These are phyloP conservation scores for Symbiodinium pilosum DNA, from an alignment of 73 alveolate genomes.

Conservation along the genomic window DNA sequence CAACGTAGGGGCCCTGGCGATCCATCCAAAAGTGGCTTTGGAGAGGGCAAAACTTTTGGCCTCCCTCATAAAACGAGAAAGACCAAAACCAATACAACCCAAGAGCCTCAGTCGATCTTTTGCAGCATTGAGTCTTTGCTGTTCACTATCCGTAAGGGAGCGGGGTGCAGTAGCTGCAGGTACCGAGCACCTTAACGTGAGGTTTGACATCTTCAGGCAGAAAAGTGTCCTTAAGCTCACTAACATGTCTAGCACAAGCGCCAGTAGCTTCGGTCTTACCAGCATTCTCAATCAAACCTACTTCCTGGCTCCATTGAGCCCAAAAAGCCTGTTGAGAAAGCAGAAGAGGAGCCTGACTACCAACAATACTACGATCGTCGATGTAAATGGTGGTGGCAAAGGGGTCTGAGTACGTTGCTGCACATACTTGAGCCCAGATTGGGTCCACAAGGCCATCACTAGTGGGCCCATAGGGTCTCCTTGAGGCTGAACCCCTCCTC, in stretches of 20 bases:
- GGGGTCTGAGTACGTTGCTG: too few relatives aligned
- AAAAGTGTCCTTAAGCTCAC: neutral
- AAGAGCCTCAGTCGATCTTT: neutral
- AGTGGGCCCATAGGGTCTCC: conserved; percentile 4
- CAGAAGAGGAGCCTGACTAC: neutral
- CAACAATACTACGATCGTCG: neutral
- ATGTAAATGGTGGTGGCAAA: neutral
- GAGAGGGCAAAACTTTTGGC: neutral
- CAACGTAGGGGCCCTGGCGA: neutral
- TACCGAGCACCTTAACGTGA: neutral
- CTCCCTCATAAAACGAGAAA: neutral
- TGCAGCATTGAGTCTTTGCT: neutral
- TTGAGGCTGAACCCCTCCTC: neutral
- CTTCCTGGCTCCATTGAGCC: neutral
- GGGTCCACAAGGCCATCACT: neutral
- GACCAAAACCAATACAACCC: conserved; percentile 8
- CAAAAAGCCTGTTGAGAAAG: neutral
- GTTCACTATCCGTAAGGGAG: neutral
- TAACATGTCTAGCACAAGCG: too few relatives aligned
- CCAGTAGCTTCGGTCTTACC: neutral
- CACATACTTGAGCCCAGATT: neutral
- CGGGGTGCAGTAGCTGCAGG: neutral
- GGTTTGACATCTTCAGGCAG: neutral
- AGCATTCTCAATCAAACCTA: conserved; percentile 1
- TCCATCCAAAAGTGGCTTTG: conserved; percentile 41